Percentiles rank a stretch among this genome's conserved stretches.
These are phyloP conservation scores for Cyberlindnera euphorbiae DNA, from an alignment of 805 yeast species.

Conservation along the genomic window DNA sequence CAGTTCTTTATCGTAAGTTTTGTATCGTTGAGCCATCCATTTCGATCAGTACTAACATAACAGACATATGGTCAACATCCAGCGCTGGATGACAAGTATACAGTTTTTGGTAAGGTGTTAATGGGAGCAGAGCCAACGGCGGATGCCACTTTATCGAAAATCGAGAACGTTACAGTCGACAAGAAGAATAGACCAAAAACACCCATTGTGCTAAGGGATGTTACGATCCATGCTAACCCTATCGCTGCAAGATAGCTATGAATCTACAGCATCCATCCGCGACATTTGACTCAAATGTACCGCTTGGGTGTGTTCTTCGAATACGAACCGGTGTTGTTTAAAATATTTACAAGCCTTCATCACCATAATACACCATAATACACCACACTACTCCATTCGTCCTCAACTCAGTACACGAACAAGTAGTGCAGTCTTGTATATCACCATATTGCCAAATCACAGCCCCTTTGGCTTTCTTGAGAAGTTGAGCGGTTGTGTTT, in stretches of 20 bases:
- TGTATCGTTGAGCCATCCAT: neutral
- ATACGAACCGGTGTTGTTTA: neutral
- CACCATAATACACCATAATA: too few species aligned
- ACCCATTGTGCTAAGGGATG: slow-evolving; percentile 26
- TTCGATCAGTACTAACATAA: slow-evolving; percentile 1
- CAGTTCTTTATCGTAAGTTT: slow-evolving; percentile 55
- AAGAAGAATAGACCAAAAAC: slow-evolving; percentile 34
- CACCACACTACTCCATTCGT: neutral
- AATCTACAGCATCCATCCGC: neutral
- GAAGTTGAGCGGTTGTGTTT: slow-evolving; percentile 42
- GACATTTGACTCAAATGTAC: too few species aligned
- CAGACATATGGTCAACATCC: slow-evolving; percentile 83
- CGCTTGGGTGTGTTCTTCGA: too few species aligned
- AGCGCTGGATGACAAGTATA: slow-evolving; percentile 64
- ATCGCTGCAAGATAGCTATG: slow-evolving; percentile 27
- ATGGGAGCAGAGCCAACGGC: slow-evolving; percentile 40
- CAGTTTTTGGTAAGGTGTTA: slow-evolving; percentile 70
- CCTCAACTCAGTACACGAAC: neutral
- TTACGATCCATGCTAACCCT: slow-evolving; percentile 41
- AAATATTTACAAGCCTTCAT: neutral
- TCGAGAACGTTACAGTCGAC: slow-evolving; percentile 27
- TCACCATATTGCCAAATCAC: too few species aligned
- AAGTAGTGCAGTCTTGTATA: too few species aligned
- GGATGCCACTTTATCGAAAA: slow-evolving; percentile 25
- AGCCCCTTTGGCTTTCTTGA: slow-evolving; percentile 33